Conservation (phyloP, 495 filamentous ascomycete species). For the Ascodesmis nigricans region DNA sequence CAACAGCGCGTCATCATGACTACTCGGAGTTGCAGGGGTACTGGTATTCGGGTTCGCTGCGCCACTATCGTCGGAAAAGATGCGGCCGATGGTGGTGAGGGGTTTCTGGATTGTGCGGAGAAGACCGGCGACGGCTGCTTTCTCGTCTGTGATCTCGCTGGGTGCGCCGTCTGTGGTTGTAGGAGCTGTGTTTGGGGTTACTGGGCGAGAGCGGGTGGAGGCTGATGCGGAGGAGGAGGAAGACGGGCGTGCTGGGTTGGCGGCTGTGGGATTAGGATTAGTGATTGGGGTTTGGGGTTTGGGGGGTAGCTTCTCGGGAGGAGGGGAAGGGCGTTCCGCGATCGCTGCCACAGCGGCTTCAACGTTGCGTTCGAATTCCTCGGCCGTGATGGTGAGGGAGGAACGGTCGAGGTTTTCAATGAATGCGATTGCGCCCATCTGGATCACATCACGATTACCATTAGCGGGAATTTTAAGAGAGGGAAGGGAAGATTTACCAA, state of each 20-base stretch:
- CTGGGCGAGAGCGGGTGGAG: background rate
- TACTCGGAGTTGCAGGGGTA: slow-evolving; percentile 19
- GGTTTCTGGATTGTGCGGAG: slow-evolving; percentile 81
- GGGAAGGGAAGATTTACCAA: slow-evolving; percentile 33
- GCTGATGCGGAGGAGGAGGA: no score
- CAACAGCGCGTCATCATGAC: slow-evolving; percentile 14
- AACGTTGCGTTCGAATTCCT: slow-evolving; percentile 86
- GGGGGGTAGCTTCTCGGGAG: slow-evolving; percentile 28
- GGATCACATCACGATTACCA: no score
- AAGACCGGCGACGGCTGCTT: slow-evolving; percentile 62
- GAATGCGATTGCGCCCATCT: slow-evolving; percentile 93
- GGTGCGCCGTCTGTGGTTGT: background rate
- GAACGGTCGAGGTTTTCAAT: slow-evolving; percentile 92
- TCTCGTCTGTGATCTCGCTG: slow-evolving; percentile 39
- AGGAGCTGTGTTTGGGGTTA: background rate
- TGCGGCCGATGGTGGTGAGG: slow-evolving; percentile 82
- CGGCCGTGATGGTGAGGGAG: slow-evolving; percentile 74
- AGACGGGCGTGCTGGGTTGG: no score
- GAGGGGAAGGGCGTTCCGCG: slow-evolving; percentile 42
- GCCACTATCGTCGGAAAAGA: slow-evolving; percentile 62
- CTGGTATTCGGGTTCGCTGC: no score
- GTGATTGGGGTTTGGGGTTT: slow-evolving; percentile 25
- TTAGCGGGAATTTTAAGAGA: background rate
- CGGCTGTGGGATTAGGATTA: background rate
- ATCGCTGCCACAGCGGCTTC: slow-evolving; percentile 93